Base-by-base conservation (phyloP, 2,329 filamentous ascomycete species). In the Exophiala bonariae region DNA sequence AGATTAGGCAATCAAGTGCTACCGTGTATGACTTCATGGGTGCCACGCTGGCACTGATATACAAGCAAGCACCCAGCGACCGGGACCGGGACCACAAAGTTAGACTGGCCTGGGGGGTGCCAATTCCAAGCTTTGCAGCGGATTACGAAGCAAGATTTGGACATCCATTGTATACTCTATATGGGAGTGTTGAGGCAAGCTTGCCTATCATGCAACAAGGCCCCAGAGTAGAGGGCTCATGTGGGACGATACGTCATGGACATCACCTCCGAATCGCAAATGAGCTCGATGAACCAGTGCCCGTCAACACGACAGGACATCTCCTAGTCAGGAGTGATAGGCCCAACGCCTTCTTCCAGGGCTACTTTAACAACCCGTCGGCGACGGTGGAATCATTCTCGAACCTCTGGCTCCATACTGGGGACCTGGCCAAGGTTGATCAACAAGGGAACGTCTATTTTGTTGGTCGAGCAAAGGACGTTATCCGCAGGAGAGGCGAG, bases 401-500 rank as follows among this genome's bases (percentile, higher is more conserved):
- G 14, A 78, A 76, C 33, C 62, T 85, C 14, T 97, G 92, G 91
- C 91, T 96, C 85, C 76, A 83, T 67, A 93, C 87, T 0, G 92
- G 92, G 16, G 92, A 97, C 61, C 91, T 96, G 72, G 92, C 89
- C 2, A 72, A 75, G 44, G 93, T 97, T 80, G 51, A 54, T 42
- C 44, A 54, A 28, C 13, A 38, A 16, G 51, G 51, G 11, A 51
- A 54, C 28, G 49, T 54, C 8, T 47, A 46, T 28, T 48, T 54
- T 28, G 33, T 50, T 13, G 51, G 51, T 8, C 33, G 51, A n/a
- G 37, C 49, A 63, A 97, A 96, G 69, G 92, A 97, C 64, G 70
- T 96, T 41, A 96, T 97, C 58, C 96, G 96, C 63, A 81, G 89
- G 26, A 91, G 87, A 18, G 92, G 92, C 18, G 92, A 97, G 66